Conservation (phyloP, 371 early-diverging fungal genomes). For the Mortierella sp. region DNA sequence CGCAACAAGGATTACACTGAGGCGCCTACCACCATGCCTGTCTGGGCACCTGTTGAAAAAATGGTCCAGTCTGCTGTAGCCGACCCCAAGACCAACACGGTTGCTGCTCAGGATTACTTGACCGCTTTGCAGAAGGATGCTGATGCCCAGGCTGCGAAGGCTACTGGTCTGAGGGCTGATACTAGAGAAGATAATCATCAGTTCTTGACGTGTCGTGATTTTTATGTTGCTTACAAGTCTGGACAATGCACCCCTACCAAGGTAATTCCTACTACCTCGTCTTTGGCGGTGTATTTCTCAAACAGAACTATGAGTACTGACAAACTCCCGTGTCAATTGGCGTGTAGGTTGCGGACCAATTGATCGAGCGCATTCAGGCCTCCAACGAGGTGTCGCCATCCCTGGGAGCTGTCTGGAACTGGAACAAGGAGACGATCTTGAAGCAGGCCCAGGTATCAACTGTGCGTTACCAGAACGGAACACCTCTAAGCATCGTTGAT, state of each 20-base stretch:
- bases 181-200: neutral
- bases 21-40: constrained; percentile 35
- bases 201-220: constrained; percentile 53
- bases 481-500: constrained; percentile 73
- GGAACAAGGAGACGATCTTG: constrained; percentile 57
- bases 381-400: constrained; percentile 48
- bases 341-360: constrained; percentile 48
- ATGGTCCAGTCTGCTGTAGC: constrained; percentile 34
- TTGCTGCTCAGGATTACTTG: constrained; percentile 30
- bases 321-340: neutral
- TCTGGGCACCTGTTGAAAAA: constrained; percentile 28
- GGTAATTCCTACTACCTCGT: neutral
- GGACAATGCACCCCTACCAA: constrained; percentile 40
- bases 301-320: neutral
- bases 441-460: constrained; percentile 73
- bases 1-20: constrained; percentile 34
- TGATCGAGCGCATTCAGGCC: constrained; percentile 48
- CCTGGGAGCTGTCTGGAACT: constrained; percentile 61
- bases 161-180: neutral
- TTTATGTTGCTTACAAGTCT: constrained; percentile 55
- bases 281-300: neutral
- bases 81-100: neutral
- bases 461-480: constrained; percentile 64
- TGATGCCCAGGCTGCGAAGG: constrained; percentile 17
- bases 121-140: constrained; percentile 21